Conservation (phyloP, 176 grass and related monocot species). For the Guadua angustifolia region DNA sequence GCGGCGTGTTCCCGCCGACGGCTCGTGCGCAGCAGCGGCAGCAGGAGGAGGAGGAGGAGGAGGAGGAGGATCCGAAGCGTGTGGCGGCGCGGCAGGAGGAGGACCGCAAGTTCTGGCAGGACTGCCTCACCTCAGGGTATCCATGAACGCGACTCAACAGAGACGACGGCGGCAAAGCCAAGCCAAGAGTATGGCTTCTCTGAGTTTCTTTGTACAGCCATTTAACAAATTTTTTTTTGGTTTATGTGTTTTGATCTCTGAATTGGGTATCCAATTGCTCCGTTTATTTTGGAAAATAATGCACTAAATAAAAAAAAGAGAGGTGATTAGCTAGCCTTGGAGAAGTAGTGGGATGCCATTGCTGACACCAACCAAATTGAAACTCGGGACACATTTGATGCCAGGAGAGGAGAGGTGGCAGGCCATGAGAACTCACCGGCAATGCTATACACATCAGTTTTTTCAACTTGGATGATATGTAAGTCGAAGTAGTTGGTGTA, state of each 20-base stretch:
- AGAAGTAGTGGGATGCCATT: slow-evolving; percentile 28
- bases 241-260: neutral
- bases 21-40: neutral
- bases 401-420: neutral
- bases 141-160: slow-evolving; percentile 32
- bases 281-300: slow-evolving; percentile 29
- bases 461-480: too few relatives aligned
- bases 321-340: neutral
- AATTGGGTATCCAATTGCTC: neutral
- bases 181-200: neutral
- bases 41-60: neutral
- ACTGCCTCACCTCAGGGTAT: slow-evolving; percentile 79
- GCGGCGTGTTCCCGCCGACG: neutral
- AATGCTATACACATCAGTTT: too few relatives aligned
- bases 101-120: slow-evolving; percentile 77
- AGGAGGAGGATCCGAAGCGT: slow-evolving; percentile 39
- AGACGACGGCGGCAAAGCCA: slow-evolving; percentile 14
- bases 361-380: neutral
- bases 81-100: slow-evolving; percentile 51
- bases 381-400: neutral
- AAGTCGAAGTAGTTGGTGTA: too few relatives aligned
- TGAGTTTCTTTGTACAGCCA: slow-evolving; percentile 32
- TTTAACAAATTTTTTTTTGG: neutral
- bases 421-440: too few relatives aligned
- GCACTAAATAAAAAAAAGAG: neutral